Base-by-base conservation (phyloP, 2,329 filamentous ascomycete species). In the Microsporum canis region DNA sequence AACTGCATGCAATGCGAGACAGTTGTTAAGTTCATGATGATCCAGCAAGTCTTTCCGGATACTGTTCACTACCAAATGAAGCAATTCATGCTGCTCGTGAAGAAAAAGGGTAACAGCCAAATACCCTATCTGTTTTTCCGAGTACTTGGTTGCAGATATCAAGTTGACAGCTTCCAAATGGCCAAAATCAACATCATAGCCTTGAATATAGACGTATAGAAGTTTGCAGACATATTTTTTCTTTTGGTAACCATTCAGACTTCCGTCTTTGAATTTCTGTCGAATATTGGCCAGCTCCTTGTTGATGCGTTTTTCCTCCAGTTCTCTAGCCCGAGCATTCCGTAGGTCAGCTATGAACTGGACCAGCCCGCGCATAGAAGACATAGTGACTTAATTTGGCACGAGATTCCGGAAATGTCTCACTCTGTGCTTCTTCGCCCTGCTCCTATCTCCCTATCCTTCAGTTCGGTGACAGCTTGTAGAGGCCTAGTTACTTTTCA, bases 171-270 rank as follows among this genome's bases (percentile, higher is more conserved):
- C 95, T 78, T 99, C 94, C 67, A 99, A 85, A 73, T 99, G 94
- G 61, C 94, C 94, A 75, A 99, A 99, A 75, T 97, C 95, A 76
- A 99, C 92, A 73, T 99, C 92, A 88, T 94, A 99, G 57, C 94
- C 94, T 66, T 99, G 84, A 63, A 99, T 99, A 76, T 99, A 99
- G 70, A 99, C 97, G 75, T 99, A 99, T 64, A 99, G 81, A 67
- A 99, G 84, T 85, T 99, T 99, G 89, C 94, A 99, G 67, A 99
- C 94, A 73, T 99, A 99, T 88, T 99, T 99, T 83, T 99, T 99
- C 81, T 95, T 96, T 80, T 96, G 91, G 73, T 99, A 99, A 66
- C 94, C 95, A 72, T 88, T 96, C 62, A 99, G 79, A 71, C 83
- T 94, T 66, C 91, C 91, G 74, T 94, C 89, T 82, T 95, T 96